Evolutionary conservation across 805 yeast genomes (phyloP), one percentile per base, ranked within the genome.

Genomic region (Myxozyma kluyveri): DNA sequence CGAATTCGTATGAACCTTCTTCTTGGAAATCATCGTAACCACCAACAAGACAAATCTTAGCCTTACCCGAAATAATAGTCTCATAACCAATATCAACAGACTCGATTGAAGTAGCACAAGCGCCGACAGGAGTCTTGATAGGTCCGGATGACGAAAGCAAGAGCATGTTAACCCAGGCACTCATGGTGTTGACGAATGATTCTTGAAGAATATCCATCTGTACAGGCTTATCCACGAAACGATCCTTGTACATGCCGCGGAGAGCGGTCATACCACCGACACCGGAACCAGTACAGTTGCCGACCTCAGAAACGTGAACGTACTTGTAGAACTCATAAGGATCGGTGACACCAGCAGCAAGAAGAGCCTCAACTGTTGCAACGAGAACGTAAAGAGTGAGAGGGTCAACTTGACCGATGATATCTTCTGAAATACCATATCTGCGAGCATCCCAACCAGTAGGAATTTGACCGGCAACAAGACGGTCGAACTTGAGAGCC

Each of bases 1-100:
- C 99, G 72, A 93, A 93, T 73, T 93, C 99, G 67, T 82, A 86
- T 54, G 97, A 89, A 63, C 98, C 97, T 75, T 93, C 99, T 75
- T 93, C 99, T 74, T 89, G 96, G 91, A 93, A 90, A 68, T 93
- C 99, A 76, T 93, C 99, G 71, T 87, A 89, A 75, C 99, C 99
- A 80, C 99, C 99, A 64, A 91, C 97, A 66, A 93, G 77, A 72
- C 93, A 88, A 64, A 93, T 82, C 80, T 88, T 89, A 52, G 99
- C 99, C 73, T 90, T 88, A 63, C 96, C 96, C 45, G 89, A 76
- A 63, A 88, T 73, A 65, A 93, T 89, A 48, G 96, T 88, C 75
- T 93, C 99, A 61, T 86, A 81, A 81, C 97, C 99, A 65, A 81
- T 80, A 70, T 93, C 99, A 61, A 93, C 86, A 58, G 99, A 93